phyloP scores from a whole-genome alignment of 352 stramenopile species.

The Globisporangium paddicum region DNA sequence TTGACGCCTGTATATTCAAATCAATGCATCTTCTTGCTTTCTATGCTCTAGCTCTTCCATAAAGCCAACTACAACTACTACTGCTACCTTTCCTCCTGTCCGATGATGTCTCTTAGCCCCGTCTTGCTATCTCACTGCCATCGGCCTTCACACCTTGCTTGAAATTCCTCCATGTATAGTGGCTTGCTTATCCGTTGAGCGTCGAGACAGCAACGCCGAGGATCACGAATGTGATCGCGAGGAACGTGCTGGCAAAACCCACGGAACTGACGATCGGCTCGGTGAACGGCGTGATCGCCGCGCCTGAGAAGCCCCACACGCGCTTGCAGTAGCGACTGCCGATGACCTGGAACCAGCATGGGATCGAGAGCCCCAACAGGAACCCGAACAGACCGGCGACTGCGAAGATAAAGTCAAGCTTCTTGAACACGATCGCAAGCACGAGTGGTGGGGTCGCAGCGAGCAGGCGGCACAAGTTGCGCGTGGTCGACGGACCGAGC shows the following conservation, averaged over 20 bases:
- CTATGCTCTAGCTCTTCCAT: background rate
- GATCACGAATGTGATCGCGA: slow-evolving; percentile 68
- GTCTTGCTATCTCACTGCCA: background rate
- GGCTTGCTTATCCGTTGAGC: slow-evolving; percentile 30
- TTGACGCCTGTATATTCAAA: background rate
- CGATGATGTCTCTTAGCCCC: background rate
- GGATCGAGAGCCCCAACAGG: slow-evolving; percentile 69
- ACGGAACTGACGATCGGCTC: slow-evolving; percentile 61
- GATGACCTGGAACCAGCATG: slow-evolving; percentile 82
- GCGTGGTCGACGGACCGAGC: slow-evolving; percentile 38
- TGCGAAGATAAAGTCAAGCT: slow-evolving; percentile 83
- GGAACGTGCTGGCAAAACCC: slow-evolving; percentile 48
- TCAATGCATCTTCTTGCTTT: background rate
- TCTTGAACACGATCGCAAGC: slow-evolving; percentile 79
- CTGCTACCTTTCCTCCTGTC: background rate
- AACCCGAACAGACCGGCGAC: slow-evolving; percentile 79
- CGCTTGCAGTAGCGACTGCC: slow-evolving; percentile 72
- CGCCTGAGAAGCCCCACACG: slow-evolving; percentile 62
- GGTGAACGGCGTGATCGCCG: slow-evolving; percentile 70
- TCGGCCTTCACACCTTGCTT: background rate
- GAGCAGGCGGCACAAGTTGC: slow-evolving; percentile 61
- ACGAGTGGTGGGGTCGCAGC: slow-evolving; percentile 62
- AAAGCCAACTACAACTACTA: background rate
- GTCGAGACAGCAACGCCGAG: slow-evolving; percentile 61
- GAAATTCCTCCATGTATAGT: background rate